A percentile compares a stretch with the other conserved stretches of the same genome.
Conservation (phyloP, 495 filamentous ascomycete genomes). For the Penicillium pancosmium region DNA sequence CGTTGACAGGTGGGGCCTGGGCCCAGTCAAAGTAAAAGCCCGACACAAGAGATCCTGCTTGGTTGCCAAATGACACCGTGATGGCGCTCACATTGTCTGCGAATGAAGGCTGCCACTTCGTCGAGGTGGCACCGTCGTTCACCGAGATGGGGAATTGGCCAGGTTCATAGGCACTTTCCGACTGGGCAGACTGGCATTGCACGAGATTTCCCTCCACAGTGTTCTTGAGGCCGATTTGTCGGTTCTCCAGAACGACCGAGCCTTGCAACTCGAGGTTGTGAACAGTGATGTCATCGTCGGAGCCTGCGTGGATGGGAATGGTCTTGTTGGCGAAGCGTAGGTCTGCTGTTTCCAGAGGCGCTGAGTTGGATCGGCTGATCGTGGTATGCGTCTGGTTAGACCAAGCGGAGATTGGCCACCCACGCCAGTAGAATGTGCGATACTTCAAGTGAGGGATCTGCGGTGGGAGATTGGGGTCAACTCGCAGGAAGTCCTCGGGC, state of each 20-base stretch:
- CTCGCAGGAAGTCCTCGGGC: slow-evolving; percentile 52
- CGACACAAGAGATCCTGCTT: slow-evolving; percentile 45
- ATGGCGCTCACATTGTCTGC: slow-evolving; percentile 49
- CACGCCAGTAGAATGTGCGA: slow-evolving; percentile 72
- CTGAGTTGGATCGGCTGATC: slow-evolving; percentile 48
- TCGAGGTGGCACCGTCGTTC: slow-evolving; percentile 70
- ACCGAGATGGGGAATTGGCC: slow-evolving; percentile 75
- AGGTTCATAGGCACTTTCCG: slow-evolving; percentile 51
- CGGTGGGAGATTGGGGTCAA: slow-evolving; percentile 62
- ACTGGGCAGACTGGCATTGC: slow-evolving; percentile 64
- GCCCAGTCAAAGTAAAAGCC: slow-evolving; percentile 72
- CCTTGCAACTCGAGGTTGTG: slow-evolving; percentile 55
- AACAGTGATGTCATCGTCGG: slow-evolving; percentile 35
- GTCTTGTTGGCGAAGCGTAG: slow-evolving; percentile 47
- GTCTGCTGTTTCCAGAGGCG: slow-evolving; percentile 46
- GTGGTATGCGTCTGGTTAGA: slow-evolving; percentile 70
- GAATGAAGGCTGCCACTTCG: slow-evolving; percentile 69
- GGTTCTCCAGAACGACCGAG: slow-evolving; percentile 61
- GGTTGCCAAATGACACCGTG: slow-evolving; percentile 51
- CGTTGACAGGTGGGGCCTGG: slow-evolving; percentile 57
- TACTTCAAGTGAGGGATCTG: slow-evolving; percentile 64
- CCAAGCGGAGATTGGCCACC: slow-evolving; percentile 61
- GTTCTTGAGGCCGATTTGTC: slow-evolving; percentile 46
- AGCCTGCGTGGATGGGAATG: slow-evolving; percentile 56
- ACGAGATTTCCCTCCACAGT: slow-evolving; percentile 63